phyloP scores from a whole-genome alignment of 805 yeast genomes.

The Candida anglica region DNA sequence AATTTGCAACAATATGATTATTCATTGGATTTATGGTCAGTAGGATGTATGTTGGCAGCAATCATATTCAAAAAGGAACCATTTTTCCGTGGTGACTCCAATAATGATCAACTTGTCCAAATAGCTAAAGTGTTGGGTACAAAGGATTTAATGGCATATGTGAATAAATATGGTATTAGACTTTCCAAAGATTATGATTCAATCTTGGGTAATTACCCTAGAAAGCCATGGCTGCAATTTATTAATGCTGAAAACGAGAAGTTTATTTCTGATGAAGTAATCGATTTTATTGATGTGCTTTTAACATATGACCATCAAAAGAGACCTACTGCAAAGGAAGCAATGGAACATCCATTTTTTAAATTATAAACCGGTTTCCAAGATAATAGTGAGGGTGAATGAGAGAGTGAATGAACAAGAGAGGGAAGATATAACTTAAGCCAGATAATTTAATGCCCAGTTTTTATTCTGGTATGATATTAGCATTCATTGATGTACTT shows the following conservation, averaged over 20 bases:
- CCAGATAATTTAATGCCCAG: no score
- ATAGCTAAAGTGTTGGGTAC: slow-evolving; percentile 88
- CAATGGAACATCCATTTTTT: slow-evolving; percentile 74
- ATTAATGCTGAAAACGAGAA: slow-evolving; percentile 50
- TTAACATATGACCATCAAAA: slow-evolving; percentile 83
- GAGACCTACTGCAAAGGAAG: slow-evolving; percentile 84
- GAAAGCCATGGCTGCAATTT: slow-evolving; percentile 66
- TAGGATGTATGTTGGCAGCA: slow-evolving; percentile 88
- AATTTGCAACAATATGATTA: slow-evolving; percentile 83
- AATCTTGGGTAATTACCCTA: slow-evolving; percentile 55
- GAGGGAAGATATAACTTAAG: background rate
- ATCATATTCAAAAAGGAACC: slow-evolving; percentile 88
- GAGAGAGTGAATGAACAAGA: background rate
- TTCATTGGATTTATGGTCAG: slow-evolving; percentile 86
- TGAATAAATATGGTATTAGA: slow-evolving; percentile 63
- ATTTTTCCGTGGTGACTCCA: slow-evolving; percentile 86
- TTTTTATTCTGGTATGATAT: no score
- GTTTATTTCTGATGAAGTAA: slow-evolving; percentile 49
- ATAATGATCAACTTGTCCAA: slow-evolving; percentile 87
- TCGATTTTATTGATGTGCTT: slow-evolving; percentile 70
- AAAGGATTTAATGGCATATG: slow-evolving; percentile 63
- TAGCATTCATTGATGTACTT: no score
- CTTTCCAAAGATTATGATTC: slow-evolving; percentile 79
- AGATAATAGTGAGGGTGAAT: no score
- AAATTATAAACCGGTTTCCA: no score